These are phyloP conservation scores for Clausena lansium DNA, from an alignment of 345 rosid species.

Conservation along the genomic window DNA sequence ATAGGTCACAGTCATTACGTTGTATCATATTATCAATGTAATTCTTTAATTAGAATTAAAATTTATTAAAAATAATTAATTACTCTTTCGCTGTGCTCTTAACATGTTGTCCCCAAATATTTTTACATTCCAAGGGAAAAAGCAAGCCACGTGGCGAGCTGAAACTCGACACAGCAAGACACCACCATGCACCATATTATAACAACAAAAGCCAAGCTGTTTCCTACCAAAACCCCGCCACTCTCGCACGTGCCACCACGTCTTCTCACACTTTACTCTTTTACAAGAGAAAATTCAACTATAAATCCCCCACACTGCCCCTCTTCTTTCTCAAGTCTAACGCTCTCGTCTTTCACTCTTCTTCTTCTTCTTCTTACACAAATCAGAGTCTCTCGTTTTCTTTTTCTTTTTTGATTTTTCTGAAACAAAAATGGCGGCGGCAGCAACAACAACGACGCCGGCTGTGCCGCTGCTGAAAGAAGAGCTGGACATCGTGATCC, in stretches of 20 bases:
- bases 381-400: background rate
- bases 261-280: background rate
- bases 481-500: conserved; percentile 82
- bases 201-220: background rate
- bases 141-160: background rate
- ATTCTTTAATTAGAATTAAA: background rate
- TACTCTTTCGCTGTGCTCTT: too few relatives aligned
- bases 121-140: background rate
- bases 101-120: background rate
- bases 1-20: background rate
- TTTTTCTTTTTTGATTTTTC: background rate
- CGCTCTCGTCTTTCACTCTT: background rate
- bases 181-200: background rate
- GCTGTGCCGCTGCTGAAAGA: conserved; percentile 49
- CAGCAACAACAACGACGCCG: conserved; percentile 22
- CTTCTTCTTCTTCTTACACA: too few relatives aligned
- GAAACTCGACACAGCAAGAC: background rate
- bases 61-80: too few relatives aligned
- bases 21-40: background rate
- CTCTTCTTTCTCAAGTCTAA: background rate
- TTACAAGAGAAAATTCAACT: background rate
- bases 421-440: conserved; percentile 24
- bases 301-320: background rate
- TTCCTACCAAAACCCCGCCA: background rate
- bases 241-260: conserved; percentile 27